These are phyloP conservation scores for Amanita brunnescens DNA, from an alignment of 768 basidiomycete genomes.

Conservation along the genomic window DNA sequence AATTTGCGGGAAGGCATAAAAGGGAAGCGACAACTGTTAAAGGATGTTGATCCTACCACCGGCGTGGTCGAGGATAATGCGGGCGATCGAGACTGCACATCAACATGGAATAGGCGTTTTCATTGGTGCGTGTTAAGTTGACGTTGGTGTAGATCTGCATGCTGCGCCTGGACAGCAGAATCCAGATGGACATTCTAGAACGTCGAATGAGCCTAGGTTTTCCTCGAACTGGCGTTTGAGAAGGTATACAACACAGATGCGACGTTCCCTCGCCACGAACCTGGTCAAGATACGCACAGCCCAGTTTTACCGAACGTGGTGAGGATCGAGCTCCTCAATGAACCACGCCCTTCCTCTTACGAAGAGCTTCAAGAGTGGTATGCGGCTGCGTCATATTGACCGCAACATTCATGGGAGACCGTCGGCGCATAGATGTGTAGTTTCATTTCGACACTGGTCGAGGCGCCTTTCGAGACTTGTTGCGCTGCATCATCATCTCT, in stretches of 20 bases:
- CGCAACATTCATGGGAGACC: constrained; percentile 66
- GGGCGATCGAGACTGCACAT: constrained; percentile 51
- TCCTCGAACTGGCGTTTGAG: constrained; percentile 37
- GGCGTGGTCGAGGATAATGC: constrained; percentile 60
- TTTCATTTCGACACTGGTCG: too few species aligned
- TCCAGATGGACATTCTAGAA: constrained; percentile 55
- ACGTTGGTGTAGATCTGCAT: constrained; percentile 71
- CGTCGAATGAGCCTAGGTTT: constrained; percentile 42
- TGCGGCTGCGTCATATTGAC: constrained; percentile 40
- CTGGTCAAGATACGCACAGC: constrained; percentile 19
- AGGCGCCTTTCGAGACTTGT: constrained; percentile 25
- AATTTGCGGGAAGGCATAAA: too few species aligned
- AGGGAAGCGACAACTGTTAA: too few species aligned
- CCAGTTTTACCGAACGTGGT: constrained; percentile 41
- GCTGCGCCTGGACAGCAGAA: constrained; percentile 75
- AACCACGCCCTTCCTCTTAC: constrained; percentile 44
- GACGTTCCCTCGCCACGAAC: constrained; percentile 32
- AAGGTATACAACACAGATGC: constrained; percentile 37
- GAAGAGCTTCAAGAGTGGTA: constrained; percentile 57
- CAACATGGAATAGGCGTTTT: constrained; percentile 61
- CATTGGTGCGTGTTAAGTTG: constrained; percentile 51
- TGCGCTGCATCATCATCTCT: constrained; percentile 76
- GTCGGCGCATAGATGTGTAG: constrained; percentile 67
- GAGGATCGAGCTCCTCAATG: constrained; percentile 55
- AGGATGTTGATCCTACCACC: too few species aligned